Base-by-base conservation (phyloP, 2,329 filamentous ascomycete genomes). In the Trichoderma lentiforme region DNA sequence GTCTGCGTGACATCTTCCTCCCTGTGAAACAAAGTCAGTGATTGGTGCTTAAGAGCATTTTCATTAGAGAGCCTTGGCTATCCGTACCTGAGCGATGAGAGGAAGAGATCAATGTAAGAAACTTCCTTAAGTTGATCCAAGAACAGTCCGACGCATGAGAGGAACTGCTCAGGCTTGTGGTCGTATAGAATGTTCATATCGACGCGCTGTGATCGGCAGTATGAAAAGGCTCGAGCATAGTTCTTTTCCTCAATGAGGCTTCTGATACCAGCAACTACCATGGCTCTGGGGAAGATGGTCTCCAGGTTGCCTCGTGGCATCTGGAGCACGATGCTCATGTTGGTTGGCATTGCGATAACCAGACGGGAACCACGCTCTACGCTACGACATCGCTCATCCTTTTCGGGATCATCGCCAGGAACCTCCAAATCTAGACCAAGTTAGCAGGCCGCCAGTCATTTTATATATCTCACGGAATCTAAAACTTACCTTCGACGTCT, bases 151-250 rank as follows among this genome's bases (percentile, higher is more conserved):
- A 97, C 88, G 74, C 91, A 93, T 4, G 87, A 84, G 79, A 98
- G 86, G 79, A 99, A 98, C 75, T 97, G 93, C 47, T 90, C 86
- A 0, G 95, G 94, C n/a, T 90, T 90, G 81, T 98, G 93, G 78
- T 99, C 96, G 78, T 97, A 95, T 3, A 99, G 85, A 73, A 99
- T 95, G 78, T 99, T 99, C 92, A 98, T 95, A 78, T 99, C 96
- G 1, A 99, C 96, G 76, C 97, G 90, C 80, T 99, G 97, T 26
- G 91, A 95, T 65, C 96, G 90, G 79, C 96, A 98, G 74, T 94
- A 91, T 26, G 92, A 85, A 79, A 98, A 99, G 0, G 96, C 96
- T 66, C 89, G 89, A 63, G 88, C 89, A 78, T 98, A 99, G 76
- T 96, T 90, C 79, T 92, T 93, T 36, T 88, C 85, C 69, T 94